phyloP scores from a whole-genome alignment of 2,329 filamentous ascomycete species.

The Cercospora citrullina region DNA sequence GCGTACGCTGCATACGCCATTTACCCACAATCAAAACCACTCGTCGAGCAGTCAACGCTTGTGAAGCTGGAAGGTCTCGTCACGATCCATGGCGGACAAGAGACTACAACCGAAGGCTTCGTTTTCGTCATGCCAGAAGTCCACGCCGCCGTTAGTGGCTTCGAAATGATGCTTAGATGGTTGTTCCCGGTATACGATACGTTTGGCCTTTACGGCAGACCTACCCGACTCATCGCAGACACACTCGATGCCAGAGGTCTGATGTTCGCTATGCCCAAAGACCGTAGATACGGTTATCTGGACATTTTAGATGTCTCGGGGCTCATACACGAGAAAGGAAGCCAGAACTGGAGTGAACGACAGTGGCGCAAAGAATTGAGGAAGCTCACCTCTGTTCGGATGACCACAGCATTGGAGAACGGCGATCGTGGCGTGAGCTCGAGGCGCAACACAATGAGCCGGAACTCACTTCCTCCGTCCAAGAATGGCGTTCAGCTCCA shows the following conservation, averaged over 20 bases:
- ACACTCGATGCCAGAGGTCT: constrained; percentile 82
- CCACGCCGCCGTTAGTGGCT: constrained; percentile 86
- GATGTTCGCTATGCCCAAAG: constrained; percentile 97
- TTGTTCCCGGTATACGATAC: constrained; percentile 93
- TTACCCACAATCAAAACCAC: constrained; percentile 88
- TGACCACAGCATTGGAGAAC: constrained; percentile 52
- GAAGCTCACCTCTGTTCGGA: constrained; percentile 77
- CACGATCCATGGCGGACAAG: constrained; percentile 75
- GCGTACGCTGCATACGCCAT: constrained; percentile 92
- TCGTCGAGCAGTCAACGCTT: constrained; percentile 92
- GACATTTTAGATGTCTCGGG: constrained; percentile 82
- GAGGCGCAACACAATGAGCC: constrained; percentile 46
- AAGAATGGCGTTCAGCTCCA: constrained; percentile 45
- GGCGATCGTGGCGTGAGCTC: constrained; percentile 32
- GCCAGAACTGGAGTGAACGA: constrained; percentile 74
- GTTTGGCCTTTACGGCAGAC: constrained; percentile 87
- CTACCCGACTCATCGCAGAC: constrained; percentile 81
- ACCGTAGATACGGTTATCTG: constrained; percentile 84
- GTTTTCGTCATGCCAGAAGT: constrained; percentile 98
- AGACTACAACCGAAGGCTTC: constrained; percentile 80
- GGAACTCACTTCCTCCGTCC: constrained; percentile 40
- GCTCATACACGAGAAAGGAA: constrained; percentile 76
- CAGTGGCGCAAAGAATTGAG: constrained; percentile 91
- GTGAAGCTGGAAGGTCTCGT: constrained; percentile 92
- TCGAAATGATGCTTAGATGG: constrained; percentile 92